Base-by-base conservation (phyloP, 73 alveolate species). In the Uronychia setigera region DNA sequence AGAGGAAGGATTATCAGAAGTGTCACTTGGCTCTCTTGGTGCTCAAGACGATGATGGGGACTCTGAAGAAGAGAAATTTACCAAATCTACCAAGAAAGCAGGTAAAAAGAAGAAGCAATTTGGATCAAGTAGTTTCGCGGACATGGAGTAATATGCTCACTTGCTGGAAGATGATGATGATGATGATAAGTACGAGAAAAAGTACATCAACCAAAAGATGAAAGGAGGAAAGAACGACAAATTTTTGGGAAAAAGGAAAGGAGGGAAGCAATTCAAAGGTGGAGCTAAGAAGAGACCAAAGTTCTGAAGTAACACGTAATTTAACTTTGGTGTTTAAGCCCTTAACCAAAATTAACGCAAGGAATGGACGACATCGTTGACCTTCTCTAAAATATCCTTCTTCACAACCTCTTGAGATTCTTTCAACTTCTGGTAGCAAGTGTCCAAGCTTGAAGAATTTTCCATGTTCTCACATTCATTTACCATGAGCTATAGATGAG, bases 111-210 rank as follows among this genome's bases (percentile, higher is more conserved):
- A n/a, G n/a, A n/a, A n/a, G n/a, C n/a, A n/a, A n/a, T n/a, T n/a
- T n/a, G n/a, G n/a, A n/a, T n/a, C n/a, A n/a, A 60, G 75, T 28
- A 83, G 60, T 30, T 83, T 60, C 79, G 90, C 90, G 1, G 84
- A 33, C 33, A 34, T 59, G 26, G 90, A 83, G 25, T 83, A 83
- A n/a, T 83, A 59, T 32, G 90, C 90, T 26, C 78, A 31, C 13
- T 59, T 83, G 9, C 75, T 83, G 30, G 90, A 83, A 31, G 80
- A 75, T 26, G 90, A 83, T 27, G 13, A 27, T 27, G 58, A 67
- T 30, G 58, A 27, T 32, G 84, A 75, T 1, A 81, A 75, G 1
- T 31, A 83, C 31, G 84, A 80, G 31, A 83, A 83, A 34, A 74
- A 60, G 59, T 81, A 81, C 67, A 19, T 46, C 5, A 46, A 46